Conservation (phyloP, 2,329 filamentous ascomycete species). For the Nigrograna mackinnonii region DNA sequence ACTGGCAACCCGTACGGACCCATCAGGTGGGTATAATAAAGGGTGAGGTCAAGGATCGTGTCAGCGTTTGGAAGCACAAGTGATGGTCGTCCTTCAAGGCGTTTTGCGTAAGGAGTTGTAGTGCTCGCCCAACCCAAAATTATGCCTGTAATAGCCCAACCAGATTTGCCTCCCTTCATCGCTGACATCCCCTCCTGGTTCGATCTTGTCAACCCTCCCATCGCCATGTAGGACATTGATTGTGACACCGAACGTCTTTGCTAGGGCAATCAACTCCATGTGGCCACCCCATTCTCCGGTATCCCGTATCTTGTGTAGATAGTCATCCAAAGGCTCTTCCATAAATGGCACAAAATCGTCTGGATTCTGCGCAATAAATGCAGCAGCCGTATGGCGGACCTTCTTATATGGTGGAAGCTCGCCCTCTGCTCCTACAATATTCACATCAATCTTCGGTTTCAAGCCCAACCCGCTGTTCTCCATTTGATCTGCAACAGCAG, state of each 20-base stretch:
- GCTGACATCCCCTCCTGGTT: constrained; percentile 48
- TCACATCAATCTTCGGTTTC: constrained; percentile 37
- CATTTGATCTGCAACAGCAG: constrained; percentile 86
- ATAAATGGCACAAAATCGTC: constrained; percentile 88
- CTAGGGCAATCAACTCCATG: constrained; percentile 83
- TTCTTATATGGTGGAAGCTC: constrained; percentile 58
- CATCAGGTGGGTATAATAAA: constrained; percentile 51
- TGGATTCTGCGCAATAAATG: constrained; percentile 72
- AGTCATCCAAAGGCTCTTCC: constrained; percentile 75
- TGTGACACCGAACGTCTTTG: constrained; percentile 75
- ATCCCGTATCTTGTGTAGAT: constrained; percentile 76
- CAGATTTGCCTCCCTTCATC: constrained; percentile 67
- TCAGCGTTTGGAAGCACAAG: constrained; percentile 53
- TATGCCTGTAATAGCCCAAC: constrained; percentile 94
- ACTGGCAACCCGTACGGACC: constrained; percentile 61
- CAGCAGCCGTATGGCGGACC: constrained; percentile 72
- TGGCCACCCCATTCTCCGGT: constrained; percentile 97
- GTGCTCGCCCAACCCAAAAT: constrained; percentile 93
- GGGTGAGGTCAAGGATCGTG: constrained; percentile 55
- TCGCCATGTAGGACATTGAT: constrained; percentile 85
- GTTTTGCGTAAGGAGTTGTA: constrained; percentile 78
- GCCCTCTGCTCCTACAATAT: constrained; percentile 18
- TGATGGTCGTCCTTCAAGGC: constrained; percentile 21
- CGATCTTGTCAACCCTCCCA: constrained; percentile 77
- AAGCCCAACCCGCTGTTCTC: constrained; percentile 43